Conservation (phyloP, 2,329 filamentous ascomycete species). For the Diaporthe humulicola region DNA sequence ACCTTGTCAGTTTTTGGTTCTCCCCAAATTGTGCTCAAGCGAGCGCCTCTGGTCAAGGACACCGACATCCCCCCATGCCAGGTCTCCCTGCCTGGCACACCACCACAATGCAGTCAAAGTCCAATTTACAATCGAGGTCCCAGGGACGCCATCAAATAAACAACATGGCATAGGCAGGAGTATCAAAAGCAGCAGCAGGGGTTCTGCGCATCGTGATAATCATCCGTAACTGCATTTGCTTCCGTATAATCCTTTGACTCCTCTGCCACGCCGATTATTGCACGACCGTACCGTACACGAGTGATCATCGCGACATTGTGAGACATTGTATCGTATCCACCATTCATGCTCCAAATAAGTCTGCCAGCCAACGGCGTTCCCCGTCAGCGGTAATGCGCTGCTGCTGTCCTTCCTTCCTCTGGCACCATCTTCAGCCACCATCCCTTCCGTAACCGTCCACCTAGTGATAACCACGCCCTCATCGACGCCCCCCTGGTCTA, state of each 20-base stretch:
- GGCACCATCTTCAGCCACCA: background rate
- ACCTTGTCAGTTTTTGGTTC: too few species aligned
- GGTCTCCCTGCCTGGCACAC: background rate
- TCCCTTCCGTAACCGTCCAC: background rate
- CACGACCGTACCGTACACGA: slow-evolving; percentile 28
- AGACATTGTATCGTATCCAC: slow-evolving; percentile 31
- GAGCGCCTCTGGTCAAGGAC: background rate
- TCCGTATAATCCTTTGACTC: slow-evolving; percentile 33
- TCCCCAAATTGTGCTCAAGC: too few species aligned
- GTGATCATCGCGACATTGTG: slow-evolving; percentile 26
- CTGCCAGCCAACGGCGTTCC: background rate
- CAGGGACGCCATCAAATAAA: background rate
- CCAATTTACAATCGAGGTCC: background rate
- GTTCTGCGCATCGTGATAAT: slow-evolving; percentile 11
- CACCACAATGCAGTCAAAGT: background rate
- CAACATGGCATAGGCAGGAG: background rate
- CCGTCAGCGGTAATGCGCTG: background rate
- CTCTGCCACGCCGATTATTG: slow-evolving; percentile 26
- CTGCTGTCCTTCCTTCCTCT: background rate
- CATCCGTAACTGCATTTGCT: slow-evolving; percentile 31
- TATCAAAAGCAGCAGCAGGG: background rate
- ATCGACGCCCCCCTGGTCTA: background rate
- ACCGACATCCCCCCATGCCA: background rate
- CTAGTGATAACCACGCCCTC: background rate
- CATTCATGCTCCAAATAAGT: background rate